Evolutionary conservation across 2,329 filamentous ascomycete species (phyloP), one percentile per base, ranked within the genome.

Genomic region (Cadophora gregata): DNA sequence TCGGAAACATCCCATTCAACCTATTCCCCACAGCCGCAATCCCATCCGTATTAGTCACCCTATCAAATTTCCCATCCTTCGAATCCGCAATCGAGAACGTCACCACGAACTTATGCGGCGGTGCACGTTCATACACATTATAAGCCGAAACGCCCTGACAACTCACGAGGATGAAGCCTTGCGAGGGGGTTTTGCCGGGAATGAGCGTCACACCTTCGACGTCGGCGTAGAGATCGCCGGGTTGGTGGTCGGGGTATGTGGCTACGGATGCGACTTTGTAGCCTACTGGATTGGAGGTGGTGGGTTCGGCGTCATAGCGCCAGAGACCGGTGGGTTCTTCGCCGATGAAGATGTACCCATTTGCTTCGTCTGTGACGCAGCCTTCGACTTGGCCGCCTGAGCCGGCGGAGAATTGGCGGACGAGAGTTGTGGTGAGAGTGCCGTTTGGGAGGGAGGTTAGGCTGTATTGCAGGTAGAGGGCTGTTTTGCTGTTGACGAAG

Each of bases 151-250:
- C 59, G 25, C 59, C 59, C 45, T 61, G 59, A 29, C 59, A 61
- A 27, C 59, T 61, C 8, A 61, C 59, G 6, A 61, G n/a, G 27
- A 61, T 14, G 27, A 31, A 50, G 19, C 59, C 59, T 21, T 61
- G 27, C 2, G 38, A 33, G 9, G 59, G 21, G 5, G 27, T 61
- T n/a, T 33, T 33, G 19, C 59, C 59, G 4, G 59, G 59, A 19
- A 61, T 33, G 25, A 61, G 42, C 19, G 59, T 61, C 42, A 61
- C 59, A 10, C 59, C 59, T n/a, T 61, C 59, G 27, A 61, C 59
- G 45, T 61, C 59, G 8, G 59, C 42, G 59, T 48, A 50, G 1
- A 61, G 42, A 33, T 61, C 42, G 19, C 59, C 59, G 16, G 19
- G 9, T 36, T 61, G n/a, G 10, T 61, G 45, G 27, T 33, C 27